phyloP scores from a whole-genome alignment of 495 filamentous ascomycete genomes.

The Bombardia bombarda region DNA sequence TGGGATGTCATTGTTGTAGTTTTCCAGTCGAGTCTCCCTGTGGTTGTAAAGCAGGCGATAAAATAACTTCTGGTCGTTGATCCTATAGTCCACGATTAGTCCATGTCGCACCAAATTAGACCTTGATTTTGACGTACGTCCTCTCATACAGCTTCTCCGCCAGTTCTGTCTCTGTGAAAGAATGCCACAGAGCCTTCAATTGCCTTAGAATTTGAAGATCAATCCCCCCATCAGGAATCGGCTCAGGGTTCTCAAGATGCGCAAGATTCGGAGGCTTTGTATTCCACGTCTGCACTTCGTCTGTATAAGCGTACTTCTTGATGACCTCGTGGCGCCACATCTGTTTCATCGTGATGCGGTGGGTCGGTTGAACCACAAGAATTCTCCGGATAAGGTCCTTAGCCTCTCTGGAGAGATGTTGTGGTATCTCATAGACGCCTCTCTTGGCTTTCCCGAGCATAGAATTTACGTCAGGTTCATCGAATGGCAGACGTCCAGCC shows the following conservation, averaged over 20 bases:
- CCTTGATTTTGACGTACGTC: slow-evolving; percentile 51
- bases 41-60: slow-evolving; percentile 78
- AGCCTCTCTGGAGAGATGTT: slow-evolving; percentile 59
- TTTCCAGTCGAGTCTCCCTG: slow-evolving; percentile 72
- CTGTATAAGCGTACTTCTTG: slow-evolving; percentile 66
- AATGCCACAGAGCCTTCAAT: slow-evolving; percentile 82
- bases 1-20: slow-evolving; percentile 64
- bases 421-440: slow-evolving; percentile 66
- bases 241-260: slow-evolving; percentile 21
- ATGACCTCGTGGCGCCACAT: slow-evolving; percentile 83
- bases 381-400: slow-evolving; percentile 70
- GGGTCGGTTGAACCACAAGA: slow-evolving; percentile 61
- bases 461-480: slow-evolving; percentile 48
- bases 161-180: slow-evolving; percentile 62
- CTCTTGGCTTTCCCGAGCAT: slow-evolving; percentile 61
- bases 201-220: slow-evolving; percentile 75
- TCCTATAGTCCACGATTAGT: no score
- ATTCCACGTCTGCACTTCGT: slow-evolving; percentile 36
- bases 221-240: slow-evolving; percentile 46
- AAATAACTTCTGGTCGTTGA: slow-evolving; percentile 84
- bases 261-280: slow-evolving; percentile 10
- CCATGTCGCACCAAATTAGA: no score
- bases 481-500: slow-evolving; percentile 73
- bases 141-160: slow-evolving; percentile 54
- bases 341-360: slow-evolving; percentile 64